phyloP scores from a whole-genome alignment of 2,329 filamentous ascomycete genomes.

The Emmonsiellopsis sp. region DNA sequence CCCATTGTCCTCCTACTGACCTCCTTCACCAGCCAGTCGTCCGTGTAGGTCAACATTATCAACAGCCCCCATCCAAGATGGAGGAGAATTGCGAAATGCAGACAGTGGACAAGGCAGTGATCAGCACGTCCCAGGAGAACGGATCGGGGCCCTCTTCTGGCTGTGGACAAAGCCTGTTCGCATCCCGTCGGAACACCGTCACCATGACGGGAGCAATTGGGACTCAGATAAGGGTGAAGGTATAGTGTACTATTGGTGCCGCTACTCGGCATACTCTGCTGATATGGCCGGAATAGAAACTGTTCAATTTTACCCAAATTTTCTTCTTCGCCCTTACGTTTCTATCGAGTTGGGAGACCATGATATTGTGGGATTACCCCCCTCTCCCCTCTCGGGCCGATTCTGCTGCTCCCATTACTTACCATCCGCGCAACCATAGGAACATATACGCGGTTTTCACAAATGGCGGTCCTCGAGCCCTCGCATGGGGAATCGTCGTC shows the following conservation, averaged over 20 bases:
- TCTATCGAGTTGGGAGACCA: constrained; percentile 20
- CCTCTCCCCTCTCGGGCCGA: neutral
- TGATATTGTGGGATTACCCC: constrained; percentile 13
- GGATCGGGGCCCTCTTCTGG: neutral
- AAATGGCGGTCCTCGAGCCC: constrained; percentile 25
- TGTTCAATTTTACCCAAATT: constrained; percentile 20
- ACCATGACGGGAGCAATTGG: neutral
- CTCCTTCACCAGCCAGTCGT: too few species aligned
- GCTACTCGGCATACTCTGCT: neutral
- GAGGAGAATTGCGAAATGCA: neutral
- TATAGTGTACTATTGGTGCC: neutral
- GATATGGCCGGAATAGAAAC: constrained; percentile 11
- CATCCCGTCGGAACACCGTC: neutral
- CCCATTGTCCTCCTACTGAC: too few species aligned
- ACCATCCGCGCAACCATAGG: constrained; percentile 1
- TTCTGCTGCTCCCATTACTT: neutral
- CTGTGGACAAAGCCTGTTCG: neutral
- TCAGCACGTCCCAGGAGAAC: neutral
- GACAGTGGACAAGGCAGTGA: neutral
- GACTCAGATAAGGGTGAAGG: constrained; percentile 10
- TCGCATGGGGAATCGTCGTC: constrained; percentile 24
- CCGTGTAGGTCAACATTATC: too few species aligned
- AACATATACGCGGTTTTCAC: constrained; percentile 28
- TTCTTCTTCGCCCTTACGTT: constrained; percentile 21
- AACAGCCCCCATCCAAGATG: neutral